Percentiles rank a stretch among this genome's conserved stretches.
Evolutionary conservation across 2,329 filamentous ascomycete species (phyloP).

Genomic region (Fusarium poae): DNA sequence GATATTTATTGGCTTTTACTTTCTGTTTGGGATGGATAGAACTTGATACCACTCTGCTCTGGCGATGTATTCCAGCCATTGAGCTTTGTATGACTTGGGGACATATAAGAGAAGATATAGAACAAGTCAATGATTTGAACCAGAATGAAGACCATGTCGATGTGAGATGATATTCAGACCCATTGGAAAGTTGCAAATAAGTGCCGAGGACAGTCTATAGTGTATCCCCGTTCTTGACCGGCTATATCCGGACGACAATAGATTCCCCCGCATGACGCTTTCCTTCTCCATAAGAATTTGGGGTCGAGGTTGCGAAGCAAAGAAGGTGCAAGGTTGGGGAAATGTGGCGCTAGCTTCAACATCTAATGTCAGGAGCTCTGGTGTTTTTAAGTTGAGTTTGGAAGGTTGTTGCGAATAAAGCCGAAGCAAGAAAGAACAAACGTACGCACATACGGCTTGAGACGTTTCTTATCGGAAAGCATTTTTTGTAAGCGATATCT

Average conservation of each 20-base stretch:
- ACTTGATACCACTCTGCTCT: constrained; percentile 31
- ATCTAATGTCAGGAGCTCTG: too few relatives aligned
- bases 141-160: too few relatives aligned
- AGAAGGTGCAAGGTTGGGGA: constrained; percentile 11
- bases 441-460: too few relatives aligned
- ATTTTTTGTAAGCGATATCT: too few relatives aligned
- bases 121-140: background rate
- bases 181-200: too few relatives aligned
- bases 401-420: too few relatives aligned
- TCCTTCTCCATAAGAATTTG: background rate
- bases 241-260: background rate
- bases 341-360: constrained; percentile 3
- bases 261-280: constrained; percentile 8
- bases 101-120: background rate
- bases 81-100: constrained; percentile 25
- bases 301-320: background rate
- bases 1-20: constrained; percentile 7
- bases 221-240: background rate
- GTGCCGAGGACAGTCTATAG: too few relatives aligned
- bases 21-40: constrained; percentile 26
- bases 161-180: background rate
- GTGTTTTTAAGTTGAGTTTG: too few relatives aligned
- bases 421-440: too few relatives aligned
- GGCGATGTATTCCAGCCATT: constrained; percentile 14
- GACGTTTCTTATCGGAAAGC: too few relatives aligned